Percentiles rank a stretch among this genome's conserved stretches.
Conservation (phyloP, 345 rosid genomes). For the Populus pruinosa region DNA sequence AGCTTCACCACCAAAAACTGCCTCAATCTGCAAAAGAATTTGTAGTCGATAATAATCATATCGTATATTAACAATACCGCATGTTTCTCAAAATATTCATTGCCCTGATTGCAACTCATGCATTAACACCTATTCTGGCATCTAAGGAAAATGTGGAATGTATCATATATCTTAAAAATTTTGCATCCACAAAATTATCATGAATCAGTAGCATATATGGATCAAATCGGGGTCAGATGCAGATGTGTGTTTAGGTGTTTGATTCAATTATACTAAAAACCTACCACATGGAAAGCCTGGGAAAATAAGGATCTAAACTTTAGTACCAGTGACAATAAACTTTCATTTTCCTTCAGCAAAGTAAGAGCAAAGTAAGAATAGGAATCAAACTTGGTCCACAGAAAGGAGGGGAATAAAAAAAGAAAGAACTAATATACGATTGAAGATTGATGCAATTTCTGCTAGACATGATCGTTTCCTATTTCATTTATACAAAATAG, state of each 20-base stretch:
- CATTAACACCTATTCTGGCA: background rate
- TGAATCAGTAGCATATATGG: background rate
- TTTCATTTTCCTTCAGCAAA: background rate
- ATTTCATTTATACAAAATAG: background rate
- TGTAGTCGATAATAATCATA: background rate
- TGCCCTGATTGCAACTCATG: background rate
- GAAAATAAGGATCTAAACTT: background rate
- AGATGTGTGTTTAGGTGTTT: background rate
- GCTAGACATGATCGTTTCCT: background rate
- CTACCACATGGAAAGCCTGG: background rate
- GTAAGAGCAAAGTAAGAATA: background rate
- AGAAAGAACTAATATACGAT: background rate
- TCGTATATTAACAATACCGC: background rate
- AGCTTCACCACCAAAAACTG: constrained; percentile 76
- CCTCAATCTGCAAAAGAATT: constrained; percentile 56
- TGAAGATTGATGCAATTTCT: background rate
- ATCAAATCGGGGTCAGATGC: background rate
- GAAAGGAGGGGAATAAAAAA: background rate
- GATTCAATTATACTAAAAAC: background rate
- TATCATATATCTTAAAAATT: background rate
- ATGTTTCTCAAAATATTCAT: constrained; percentile 5
- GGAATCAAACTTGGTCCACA: background rate
- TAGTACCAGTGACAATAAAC: background rate
- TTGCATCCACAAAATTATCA: constrained; percentile 1
- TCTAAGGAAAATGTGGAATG: background rate